Evolutionary conservation across 2,329 filamentous ascomycete genomes (phyloP).

Genomic region (Knufia petricola): DNA sequence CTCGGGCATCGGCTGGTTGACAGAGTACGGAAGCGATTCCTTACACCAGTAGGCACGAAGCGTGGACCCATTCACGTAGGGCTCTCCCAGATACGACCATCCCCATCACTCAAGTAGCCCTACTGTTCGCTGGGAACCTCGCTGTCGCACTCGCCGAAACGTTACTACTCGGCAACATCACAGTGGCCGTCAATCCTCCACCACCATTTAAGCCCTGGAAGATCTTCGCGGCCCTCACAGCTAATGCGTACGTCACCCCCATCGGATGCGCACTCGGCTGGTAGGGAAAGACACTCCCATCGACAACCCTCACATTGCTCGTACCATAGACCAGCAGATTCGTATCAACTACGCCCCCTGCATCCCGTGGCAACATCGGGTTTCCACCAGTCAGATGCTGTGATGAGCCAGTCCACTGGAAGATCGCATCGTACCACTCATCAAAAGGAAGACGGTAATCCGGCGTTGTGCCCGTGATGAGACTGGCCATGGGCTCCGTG

Average conservation of each 20-base stretch:
- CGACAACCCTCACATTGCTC: slow-evolving; percentile 26
- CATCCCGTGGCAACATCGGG: slow-evolving; percentile 33
- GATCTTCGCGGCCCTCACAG: slow-evolving; percentile 17
- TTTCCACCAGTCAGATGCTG: slow-evolving; percentile 3
- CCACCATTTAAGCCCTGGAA: background rate
- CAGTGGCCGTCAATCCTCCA: background rate
- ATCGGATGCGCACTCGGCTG: slow-evolving; percentile 31
- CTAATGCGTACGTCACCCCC: slow-evolving; percentile 23
- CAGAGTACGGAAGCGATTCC: no score
- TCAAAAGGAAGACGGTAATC: background rate
- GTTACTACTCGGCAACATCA: background rate
- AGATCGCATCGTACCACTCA: background rate
- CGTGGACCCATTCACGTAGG: no score
- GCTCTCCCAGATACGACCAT: no score
- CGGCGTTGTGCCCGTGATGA: slow-evolving; percentile 10
- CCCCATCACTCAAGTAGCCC: background rate
- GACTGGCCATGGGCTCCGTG: slow-evolving; percentile 16
- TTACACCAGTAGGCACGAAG: no score
- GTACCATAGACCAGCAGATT: slow-evolving; percentile 27
- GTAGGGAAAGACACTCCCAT: slow-evolving; percentile 28
- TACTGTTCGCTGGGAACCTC: background rate
- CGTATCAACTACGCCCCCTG: slow-evolving; percentile 30
- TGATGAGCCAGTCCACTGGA: background rate
- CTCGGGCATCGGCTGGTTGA: no score
- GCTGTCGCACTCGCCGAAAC: background rate